These are phyloP conservation scores for Solanum rostratum DNA, from an alignment of 257 asterid species.

Conservation along the genomic window DNA sequence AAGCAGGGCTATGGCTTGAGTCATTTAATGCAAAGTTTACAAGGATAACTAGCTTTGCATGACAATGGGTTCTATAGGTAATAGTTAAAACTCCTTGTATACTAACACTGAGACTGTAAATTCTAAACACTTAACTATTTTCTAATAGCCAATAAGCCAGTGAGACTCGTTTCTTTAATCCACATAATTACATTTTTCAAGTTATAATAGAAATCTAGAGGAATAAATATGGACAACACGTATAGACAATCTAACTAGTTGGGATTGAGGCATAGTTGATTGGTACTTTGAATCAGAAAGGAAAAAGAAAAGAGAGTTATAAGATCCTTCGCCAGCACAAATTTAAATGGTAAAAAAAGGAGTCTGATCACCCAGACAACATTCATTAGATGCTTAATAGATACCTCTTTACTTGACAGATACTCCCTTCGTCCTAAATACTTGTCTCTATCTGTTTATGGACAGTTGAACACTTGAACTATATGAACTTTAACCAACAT, in stretches of 20 bases:
- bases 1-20: not conserved
- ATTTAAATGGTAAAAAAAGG: not conserved
- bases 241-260: not conserved
- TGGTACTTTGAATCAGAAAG: not conserved
- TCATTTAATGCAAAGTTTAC: not conserved
- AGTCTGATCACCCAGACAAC: conserved; percentile 10
- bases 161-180: not conserved
- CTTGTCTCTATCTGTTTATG: not conserved
- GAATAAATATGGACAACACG: not conserved
- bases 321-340: not conserved
- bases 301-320: not conserved
- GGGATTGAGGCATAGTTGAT: not conserved
- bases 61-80: not conserved
- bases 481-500: not conserved
- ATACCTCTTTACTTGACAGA: not conserved
- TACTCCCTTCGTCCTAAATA: not conserved
- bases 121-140: not conserved
- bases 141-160: not conserved
- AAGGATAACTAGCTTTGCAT: not conserved
- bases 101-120: not conserved
- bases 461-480: not conserved
- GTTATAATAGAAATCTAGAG: not conserved
- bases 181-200: not conserved
- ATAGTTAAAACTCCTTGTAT: not conserved
- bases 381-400: not conserved